Conservation (phyloP, 805 yeast genomes). For the Metschnikowia lunata region DNA sequence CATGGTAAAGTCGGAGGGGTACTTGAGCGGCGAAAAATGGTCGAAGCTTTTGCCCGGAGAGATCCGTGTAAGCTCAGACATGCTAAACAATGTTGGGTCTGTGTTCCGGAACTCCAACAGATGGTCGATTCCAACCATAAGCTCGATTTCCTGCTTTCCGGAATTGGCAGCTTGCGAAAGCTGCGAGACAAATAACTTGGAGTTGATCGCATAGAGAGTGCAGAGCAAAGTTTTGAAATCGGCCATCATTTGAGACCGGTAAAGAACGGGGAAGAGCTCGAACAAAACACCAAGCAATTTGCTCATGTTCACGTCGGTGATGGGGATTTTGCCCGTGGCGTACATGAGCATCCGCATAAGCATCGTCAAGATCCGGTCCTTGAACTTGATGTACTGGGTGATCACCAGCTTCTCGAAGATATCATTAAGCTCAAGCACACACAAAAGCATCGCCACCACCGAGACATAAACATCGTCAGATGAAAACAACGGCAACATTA, state of each 20-base stretch:
- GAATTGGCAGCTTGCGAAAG: conserved; percentile 18
- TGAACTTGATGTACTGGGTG: conserved; percentile 35
- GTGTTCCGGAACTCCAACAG: conserved; percentile 12
- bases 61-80: conserved; percentile 30
- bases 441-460: conserved; percentile 23
- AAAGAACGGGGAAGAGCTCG: conserved; percentile 30
- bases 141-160: conserved; percentile 32
- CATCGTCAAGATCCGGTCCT: conserved; percentile 24
- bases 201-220: conserved; percentile 28
- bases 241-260: conserved; percentile 25
- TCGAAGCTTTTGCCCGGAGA: conserved; percentile 15
- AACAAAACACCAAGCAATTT: conserved; percentile 24
- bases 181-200: conserved; percentile 23
- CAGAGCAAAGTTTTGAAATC: conserved; percentile 23
- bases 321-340: conserved; percentile 30
- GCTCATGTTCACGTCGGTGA: conserved; percentile 29
- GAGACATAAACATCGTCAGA: conserved; percentile 29
- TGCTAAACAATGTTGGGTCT: conserved; percentile 13
- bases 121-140: conserved; percentile 29
- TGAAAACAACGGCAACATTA: conserved; percentile 21
- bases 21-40: conserved; percentile 28
- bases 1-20: conserved; percentile 32
- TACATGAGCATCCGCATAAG: conserved; percentile 25
- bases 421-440: conserved; percentile 28
- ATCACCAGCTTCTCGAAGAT: conserved; percentile 28